These are phyloP conservation scores for Fusarium transvaalense DNA, from an alignment of 2,329 filamentous ascomycete species.

Conservation along the genomic window DNA sequence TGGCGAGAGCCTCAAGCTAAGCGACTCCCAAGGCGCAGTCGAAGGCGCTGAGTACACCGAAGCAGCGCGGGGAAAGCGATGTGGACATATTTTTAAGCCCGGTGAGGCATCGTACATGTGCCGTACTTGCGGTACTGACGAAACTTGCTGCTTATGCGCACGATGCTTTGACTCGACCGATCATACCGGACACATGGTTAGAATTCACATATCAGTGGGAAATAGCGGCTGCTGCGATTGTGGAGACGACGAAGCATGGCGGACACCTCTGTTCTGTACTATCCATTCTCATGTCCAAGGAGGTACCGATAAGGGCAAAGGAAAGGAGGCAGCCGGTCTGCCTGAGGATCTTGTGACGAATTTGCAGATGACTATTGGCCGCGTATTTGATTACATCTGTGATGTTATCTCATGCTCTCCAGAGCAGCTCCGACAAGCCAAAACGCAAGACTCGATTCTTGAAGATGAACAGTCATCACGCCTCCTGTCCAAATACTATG, in stretches of 20 bases:
- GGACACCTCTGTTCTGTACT: slow-evolving; percentile 86
- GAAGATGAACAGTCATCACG: slow-evolving; percentile 86
- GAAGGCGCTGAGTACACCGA: slow-evolving; percentile 96
- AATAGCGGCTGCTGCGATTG: slow-evolving; percentile 98
- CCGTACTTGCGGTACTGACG: slow-evolving; percentile 92
- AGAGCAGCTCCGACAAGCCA: slow-evolving; percentile 89
- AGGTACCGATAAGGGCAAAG: slow-evolving; percentile 70
- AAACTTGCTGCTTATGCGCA: slow-evolving; percentile 94
- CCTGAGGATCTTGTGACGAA: slow-evolving; percentile 81
- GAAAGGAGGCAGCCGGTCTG: slow-evolving; percentile 68
- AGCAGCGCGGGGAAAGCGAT: slow-evolving; percentile 90
- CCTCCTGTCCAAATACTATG: slow-evolving; percentile 77
- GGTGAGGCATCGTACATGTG: slow-evolving; percentile 96
- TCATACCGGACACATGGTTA: slow-evolving; percentile 92
- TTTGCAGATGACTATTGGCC: slow-evolving; percentile 87
- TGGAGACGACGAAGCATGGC: slow-evolving; percentile 95
- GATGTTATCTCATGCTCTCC: slow-evolving; percentile 98
- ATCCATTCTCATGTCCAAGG: slow-evolving; percentile 81
- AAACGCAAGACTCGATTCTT: slow-evolving; percentile 83
- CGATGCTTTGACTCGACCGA: slow-evolving; percentile 96
- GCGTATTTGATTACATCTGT: slow-evolving; percentile 92
- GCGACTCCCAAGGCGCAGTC: slow-evolving; percentile 89
- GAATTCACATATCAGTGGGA: slow-evolving; percentile 86
- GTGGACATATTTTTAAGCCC: slow-evolving; percentile 95
- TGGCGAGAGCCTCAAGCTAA: slow-evolving; percentile 77